Percentiles rank a stretch among this genome's conserved stretches.
These are phyloP conservation scores for Lasiosphaeris hirsuta DNA, from an alignment of 495 filamentous ascomycete species.

Conservation along the genomic window DNA sequence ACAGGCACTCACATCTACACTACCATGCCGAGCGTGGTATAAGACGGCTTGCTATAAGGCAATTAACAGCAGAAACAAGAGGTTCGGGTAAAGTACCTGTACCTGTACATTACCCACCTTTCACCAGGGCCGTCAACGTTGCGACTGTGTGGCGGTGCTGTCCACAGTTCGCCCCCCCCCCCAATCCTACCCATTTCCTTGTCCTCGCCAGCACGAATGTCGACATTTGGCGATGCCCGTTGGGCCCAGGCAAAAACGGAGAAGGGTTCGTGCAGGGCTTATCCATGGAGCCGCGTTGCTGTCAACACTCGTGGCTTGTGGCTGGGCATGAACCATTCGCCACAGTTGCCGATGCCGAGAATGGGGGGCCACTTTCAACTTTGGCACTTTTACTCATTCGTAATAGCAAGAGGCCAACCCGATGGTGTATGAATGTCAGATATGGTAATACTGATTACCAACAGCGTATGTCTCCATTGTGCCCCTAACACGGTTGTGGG, in stretches of 20 bases:
- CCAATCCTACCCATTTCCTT: background rate
- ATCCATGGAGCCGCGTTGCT: too few relatives aligned
- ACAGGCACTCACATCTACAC: background rate
- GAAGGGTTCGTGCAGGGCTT: too few relatives aligned
- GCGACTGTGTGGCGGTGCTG: slow-evolving; percentile 5
- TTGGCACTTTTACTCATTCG: too few relatives aligned
- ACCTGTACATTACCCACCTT: slow-evolving; percentile 9
- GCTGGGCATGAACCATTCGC: background rate
- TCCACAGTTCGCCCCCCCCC: background rate
- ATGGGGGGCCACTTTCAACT: too few relatives aligned
- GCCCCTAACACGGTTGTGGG: too few relatives aligned
- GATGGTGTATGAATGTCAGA: too few relatives aligned
- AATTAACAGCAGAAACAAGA: slow-evolving; percentile 1
- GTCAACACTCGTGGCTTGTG: background rate
- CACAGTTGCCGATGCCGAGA: background rate
- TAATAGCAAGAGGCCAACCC: too few relatives aligned
- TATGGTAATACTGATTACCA: too few relatives aligned
- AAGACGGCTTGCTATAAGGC: slow-evolving; percentile 1
- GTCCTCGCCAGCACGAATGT: background rate
- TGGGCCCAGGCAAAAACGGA: too few relatives aligned
- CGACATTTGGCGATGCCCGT: too few relatives aligned
- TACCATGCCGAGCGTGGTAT: background rate
- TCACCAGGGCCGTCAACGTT: background rate
- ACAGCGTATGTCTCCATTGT: too few relatives aligned
- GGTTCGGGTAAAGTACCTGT: slow-evolving; percentile 9